Evolutionary conservation across 2,329 filamentous ascomycete genomes (phyloP).

Genomic region (Pyrenochaeta sp.): DNA sequence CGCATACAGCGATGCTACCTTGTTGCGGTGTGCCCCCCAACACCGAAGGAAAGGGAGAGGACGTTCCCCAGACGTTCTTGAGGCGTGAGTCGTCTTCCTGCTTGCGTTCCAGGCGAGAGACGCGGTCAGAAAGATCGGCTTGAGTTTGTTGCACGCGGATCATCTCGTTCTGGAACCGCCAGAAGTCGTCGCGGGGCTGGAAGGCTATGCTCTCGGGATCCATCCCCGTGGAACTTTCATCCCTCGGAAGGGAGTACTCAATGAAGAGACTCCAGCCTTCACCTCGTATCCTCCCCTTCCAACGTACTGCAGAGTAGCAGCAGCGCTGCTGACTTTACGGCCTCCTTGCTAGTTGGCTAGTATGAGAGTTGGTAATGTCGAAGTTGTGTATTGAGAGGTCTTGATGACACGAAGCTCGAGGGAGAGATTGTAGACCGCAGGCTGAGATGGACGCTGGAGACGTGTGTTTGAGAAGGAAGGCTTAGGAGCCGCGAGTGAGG

Average conservation of each 20-base stretch:
- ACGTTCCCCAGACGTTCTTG: constrained; percentile 87
- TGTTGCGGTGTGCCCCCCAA: constrained; percentile 84
- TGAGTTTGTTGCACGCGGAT: constrained; percentile 67
- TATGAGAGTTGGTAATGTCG: not conserved
- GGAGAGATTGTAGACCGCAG: too few species aligned
- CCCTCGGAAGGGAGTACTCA: constrained; percentile 33
- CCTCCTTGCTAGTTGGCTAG: not conserved
- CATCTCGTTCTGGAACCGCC: constrained; percentile 69
- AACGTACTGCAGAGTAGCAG: constrained; percentile 14
- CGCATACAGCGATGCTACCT: constrained; percentile 61
- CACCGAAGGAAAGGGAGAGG: constrained; percentile 87
- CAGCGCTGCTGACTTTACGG: constrained; percentile 14
- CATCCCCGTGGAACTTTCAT: constrained; percentile 56
- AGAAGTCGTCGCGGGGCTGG: constrained; percentile 70
- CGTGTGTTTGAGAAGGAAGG: too few species aligned
- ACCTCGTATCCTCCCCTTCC: constrained; percentile 17
- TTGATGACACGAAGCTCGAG: too few species aligned
- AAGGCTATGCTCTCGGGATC: constrained; percentile 69
- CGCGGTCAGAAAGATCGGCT: constrained; percentile 66
- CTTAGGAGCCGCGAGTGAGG: too few species aligned
- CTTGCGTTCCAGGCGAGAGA: constrained; percentile 67
- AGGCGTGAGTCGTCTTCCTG: constrained; percentile 69
- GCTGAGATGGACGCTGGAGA: too few species aligned
- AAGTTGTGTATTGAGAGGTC: too few species aligned
- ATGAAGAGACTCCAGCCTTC: constrained; percentile 29